Evolutionary conservation across 495 filamentous ascomycete genomes (phyloP).

Genomic region (Aspergillus sclerotiicarbonarius): DNA sequence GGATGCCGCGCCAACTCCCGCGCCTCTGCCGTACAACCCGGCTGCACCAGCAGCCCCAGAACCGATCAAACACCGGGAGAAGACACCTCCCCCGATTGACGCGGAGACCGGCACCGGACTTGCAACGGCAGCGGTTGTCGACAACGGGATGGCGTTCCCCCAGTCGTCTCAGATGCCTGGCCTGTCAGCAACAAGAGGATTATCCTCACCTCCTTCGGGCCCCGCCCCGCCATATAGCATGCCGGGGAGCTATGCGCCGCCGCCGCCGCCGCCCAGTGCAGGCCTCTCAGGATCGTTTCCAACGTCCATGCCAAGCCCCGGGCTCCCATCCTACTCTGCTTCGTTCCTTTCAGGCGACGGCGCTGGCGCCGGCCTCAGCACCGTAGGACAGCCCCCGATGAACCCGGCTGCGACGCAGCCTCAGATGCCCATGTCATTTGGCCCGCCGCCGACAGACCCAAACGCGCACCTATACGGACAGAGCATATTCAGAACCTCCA

Average conservation of each 20-base stretch:
- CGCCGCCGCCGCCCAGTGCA: conserved; percentile 40
- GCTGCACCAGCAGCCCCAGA: conserved; percentile 85
- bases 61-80: conserved; percentile 77
- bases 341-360: conserved; percentile 24
- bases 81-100: conserved; percentile 81
- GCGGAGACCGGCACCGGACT: conserved; percentile 70
- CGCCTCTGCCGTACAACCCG: conserved; percentile 88
- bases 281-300: conserved; percentile 31
- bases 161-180: conserved; percentile 36
- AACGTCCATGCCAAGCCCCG: conserved; percentile 25
- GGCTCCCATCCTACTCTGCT: conserved; percentile 34
- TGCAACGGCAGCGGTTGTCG: conserved; percentile 63
- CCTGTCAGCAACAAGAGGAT: conserved; percentile 11
- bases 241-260: conserved; percentile 32
- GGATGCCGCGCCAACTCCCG: conserved; percentile 48
- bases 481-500: not conserved
- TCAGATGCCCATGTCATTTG: conserved; percentile 36
- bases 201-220: conserved; percentile 25
- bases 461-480: conserved; percentile 42
- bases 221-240: conserved; percentile 30
- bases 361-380: conserved; percentile 1
- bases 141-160: conserved; percentile 48
- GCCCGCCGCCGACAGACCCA: conserved; percentile 48
- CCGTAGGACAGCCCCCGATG: not conserved
- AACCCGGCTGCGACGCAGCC: conserved; percentile 1